Base-by-base conservation (phyloP, 2,329 filamentous ascomycete species). In the Rutstroemia sp. region DNA sequence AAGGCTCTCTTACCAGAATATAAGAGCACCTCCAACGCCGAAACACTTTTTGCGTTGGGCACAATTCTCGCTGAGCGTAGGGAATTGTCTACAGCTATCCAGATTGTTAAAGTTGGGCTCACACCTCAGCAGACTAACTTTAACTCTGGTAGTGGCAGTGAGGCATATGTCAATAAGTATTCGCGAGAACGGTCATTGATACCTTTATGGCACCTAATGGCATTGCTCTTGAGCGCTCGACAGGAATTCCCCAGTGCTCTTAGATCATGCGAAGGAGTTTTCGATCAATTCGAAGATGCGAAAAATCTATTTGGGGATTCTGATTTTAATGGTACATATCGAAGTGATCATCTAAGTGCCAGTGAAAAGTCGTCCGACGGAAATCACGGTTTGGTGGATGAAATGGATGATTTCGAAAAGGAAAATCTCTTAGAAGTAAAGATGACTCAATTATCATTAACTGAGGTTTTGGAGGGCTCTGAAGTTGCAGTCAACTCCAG, bases 371-470 rank as follows among this genome's bases (percentile, higher is more conserved):
- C 62, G 18, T 50, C 49, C 19, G 56, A 55, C 61, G 62, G 57
- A 25, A 70, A 66, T 51, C 63, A 64, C 61, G 83, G 85, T 3
- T 68, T 89, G 48, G 79, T 95, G 0, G 87, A 92, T 62, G 83
- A 88, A 46, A 89, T 96, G 83, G 87, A 90, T 60, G 82, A 85
- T 57, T 82, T 84, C 25, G 92, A 97, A 68, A 95, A 91, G 68
- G 89, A 92, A 70, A 82, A 83, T 49, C 86, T 99, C 44, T 73
- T 99, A n/a, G 89, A 97, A 71, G 85, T 96, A 59, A 95, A 95
- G 71, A 95, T 97, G 82, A 96, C 92, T 10, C 92, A 97, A 67
- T 77, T 99, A 58, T 81, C 88, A 4, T 79, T 99, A 19, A 72
- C 94, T 3, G 92, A 97, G 71, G 75, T 94, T 16, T 75, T 90